Evolutionary conservation across 305 asterid species (phyloP).

Genomic region (Plantago coronopus): DNA sequence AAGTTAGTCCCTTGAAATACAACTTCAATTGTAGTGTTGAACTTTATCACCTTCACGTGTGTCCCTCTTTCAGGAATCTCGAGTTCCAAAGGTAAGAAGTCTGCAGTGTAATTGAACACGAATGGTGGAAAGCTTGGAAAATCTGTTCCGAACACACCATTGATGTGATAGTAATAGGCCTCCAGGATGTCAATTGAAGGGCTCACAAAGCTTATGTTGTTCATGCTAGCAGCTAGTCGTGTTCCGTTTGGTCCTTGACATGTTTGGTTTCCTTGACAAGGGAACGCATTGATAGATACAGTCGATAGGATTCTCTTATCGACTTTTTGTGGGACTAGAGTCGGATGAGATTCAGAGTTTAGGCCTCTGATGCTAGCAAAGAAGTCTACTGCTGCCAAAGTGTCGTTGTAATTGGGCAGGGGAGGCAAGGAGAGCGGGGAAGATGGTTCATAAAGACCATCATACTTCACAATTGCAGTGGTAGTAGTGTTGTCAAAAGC

Average conservation of each 20-base stretch:
- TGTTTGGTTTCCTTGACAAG: no score
- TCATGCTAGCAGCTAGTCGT: conserved; percentile 38
- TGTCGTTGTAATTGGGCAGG: conserved; percentile 35
- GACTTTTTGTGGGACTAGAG: no score
- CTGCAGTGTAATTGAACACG: conserved; percentile 39
- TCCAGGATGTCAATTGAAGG: conserved; percentile 27
- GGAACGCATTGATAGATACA: no score
- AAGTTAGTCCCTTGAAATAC: conserved; percentile 43
- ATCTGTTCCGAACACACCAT: conserved; percentile 22
- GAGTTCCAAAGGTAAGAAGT: no score
- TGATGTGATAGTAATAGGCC: conserved; percentile 26
- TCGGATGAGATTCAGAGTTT: no score
- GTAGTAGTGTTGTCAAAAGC: conserved; percentile 37
- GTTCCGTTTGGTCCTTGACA: conserved; percentile 44
- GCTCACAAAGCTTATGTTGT: conserved; percentile 35
- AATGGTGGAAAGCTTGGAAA: conserved; percentile 35
- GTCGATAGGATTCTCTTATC: no score
- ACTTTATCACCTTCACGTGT: conserved; percentile 32
- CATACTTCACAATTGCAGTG: conserved; percentile 32
- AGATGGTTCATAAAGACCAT: neutral
- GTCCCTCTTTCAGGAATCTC: no score
- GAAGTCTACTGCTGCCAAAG: no score
- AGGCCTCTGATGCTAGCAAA: no score
- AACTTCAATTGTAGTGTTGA: conserved; percentile 44
- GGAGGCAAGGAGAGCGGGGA: conserved; percentile 26